Conservation (phyloP, 495 filamentous ascomycete genomes). For the Gamarada debralockiae region DNA sequence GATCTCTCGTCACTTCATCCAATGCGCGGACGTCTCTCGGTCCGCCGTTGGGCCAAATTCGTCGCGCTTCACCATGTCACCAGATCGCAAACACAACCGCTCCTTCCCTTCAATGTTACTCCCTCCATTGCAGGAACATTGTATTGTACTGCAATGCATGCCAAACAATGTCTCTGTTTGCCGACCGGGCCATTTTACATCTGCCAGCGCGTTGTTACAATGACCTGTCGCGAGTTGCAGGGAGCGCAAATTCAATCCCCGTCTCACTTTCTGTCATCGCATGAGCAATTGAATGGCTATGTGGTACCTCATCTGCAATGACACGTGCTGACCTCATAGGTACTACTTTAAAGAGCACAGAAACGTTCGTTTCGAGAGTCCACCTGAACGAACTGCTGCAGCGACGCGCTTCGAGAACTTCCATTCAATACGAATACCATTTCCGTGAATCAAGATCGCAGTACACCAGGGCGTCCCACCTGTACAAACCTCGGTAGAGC, state of each 20-base stretch:
- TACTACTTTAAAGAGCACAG: conserved; percentile 20
- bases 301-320: conserved; percentile 25
- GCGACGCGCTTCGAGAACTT: conserved; percentile 22
- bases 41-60: conserved; percentile 14
- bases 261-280: conserved; percentile 20
- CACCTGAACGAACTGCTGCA: conserved; percentile 24
- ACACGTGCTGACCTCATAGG: conserved; percentile 29
- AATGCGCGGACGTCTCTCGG: conserved; percentile 20
- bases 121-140: conserved; percentile 8
- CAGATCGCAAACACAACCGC: conserved; percentile 22
- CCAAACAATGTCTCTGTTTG: conserved; percentile 25
- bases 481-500: conserved; percentile 24
- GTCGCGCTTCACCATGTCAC: conserved; percentile 20
- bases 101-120: conserved; percentile 22
- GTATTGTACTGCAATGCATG: conserved; percentile 8
- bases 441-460: conserved; percentile 8
- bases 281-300: conserved; percentile 18
- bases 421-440: conserved; percentile 9
- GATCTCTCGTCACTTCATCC: conserved; percentile 21
- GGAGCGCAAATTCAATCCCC: conserved; percentile 4
- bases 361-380: conserved; percentile 24
- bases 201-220: conserved; percentile 18
- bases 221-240: conserved; percentile 11
- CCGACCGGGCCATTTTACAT: conserved; percentile 3
- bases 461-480: conserved; percentile 20